Base-by-base conservation (phyloP, 345 rosid species). In the Dipteronia sinensis region DNA sequence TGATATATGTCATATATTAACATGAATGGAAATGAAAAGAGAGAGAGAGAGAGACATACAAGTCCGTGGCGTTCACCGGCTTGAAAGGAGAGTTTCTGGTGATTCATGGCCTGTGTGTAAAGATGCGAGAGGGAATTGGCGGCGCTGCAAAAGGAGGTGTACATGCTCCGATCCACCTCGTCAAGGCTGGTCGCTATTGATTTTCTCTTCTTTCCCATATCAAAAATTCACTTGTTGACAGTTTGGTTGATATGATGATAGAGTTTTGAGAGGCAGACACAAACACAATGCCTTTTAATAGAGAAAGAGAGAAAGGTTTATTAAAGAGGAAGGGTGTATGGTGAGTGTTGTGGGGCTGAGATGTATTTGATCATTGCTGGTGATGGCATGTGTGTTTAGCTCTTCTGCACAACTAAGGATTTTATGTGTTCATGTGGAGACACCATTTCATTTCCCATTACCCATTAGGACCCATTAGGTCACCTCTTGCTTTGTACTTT, bases 121-220 rank as follows among this genome's bases (percentile, higher is more conserved):
- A 94, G 94, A 86, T 93, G 98, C 11, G 98, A 93, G 49, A 94
- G 86, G 3, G 97, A 91, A 74, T 93, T 94, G 3, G 97, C 97
- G n/a, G 93, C 93, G 86, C 91, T 89, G 77, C 95, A 90, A 78
- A 94, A 94, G 1, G 97, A 90, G 20, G 97, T 89, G 78, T 93
- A 90, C 89, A 93, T 90, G 81, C 89, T 93, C 81, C 97, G 97
- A 94, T 94, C 97, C 88, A 93, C 97, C 90, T 93, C 98, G 77
- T 94, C 98, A 6, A 94, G 93, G 85, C 94, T 92, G 22, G 92
- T 84, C 5, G 94, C 94, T 65, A 88, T 87, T 3, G 97, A 91
- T 81, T 94, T 94, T 81, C 98, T 87, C 91, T 94, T 93, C 93
- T 94, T 94, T 80, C 90, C 97, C 97, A 94, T 94, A 42, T 61